Conservation (phyloP, 2,329 filamentous ascomycete genomes). For the Fusarium luffae region DNA sequence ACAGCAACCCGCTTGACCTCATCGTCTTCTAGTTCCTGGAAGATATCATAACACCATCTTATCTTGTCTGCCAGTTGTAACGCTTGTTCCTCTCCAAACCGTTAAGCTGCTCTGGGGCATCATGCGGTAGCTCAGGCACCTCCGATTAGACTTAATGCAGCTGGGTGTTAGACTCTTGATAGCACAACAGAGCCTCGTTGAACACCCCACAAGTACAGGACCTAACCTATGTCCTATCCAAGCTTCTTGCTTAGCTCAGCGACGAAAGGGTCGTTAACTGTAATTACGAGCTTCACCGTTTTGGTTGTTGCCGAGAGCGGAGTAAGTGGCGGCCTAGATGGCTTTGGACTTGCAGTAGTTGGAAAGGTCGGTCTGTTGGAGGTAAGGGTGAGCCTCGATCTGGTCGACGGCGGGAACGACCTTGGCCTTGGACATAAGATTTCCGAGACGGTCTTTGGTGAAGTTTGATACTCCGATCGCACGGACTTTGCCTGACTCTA, state of each 20-base stretch:
- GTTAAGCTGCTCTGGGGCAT: slow-evolving; percentile 7
- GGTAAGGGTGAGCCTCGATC: slow-evolving; percentile 10
- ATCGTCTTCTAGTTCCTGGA: slow-evolving; percentile 19
- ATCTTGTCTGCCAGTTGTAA: slow-evolving; percentile 22
- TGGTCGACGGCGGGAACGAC: slow-evolving; percentile 5
- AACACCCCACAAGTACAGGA: slow-evolving; percentile 65
- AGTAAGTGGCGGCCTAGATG: slow-evolving; percentile 2
- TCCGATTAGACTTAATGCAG: slow-evolving; percentile 61
- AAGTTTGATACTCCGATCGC: slow-evolving; percentile 65
- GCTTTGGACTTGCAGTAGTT: slow-evolving; percentile 4
- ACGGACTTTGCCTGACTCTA: slow-evolving; percentile 54
- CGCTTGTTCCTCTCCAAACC: slow-evolving; percentile 21
- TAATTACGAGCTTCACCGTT: slow-evolving; percentile 53
- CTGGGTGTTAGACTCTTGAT: slow-evolving; percentile 64
- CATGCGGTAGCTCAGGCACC: slow-evolving; percentile 20
- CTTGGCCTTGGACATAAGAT: slow-evolving; percentile 1
- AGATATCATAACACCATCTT: slow-evolving; percentile 19
- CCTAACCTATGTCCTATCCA: slow-evolving; percentile 59
- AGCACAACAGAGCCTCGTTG: slow-evolving; percentile 65
- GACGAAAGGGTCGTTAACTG: slow-evolving; percentile 61
- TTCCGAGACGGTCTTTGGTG: slow-evolving; percentile 44
- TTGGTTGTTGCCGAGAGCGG: slow-evolving; percentile 57
- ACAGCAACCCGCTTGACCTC: neutral
- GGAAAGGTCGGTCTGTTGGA: slow-evolving; percentile 1
- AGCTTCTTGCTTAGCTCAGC: slow-evolving; percentile 61